These are phyloP conservation scores for Chlamydomonas sp. DNA, from an alignment of 139 green algal species.

Conservation along the genomic window DNA sequence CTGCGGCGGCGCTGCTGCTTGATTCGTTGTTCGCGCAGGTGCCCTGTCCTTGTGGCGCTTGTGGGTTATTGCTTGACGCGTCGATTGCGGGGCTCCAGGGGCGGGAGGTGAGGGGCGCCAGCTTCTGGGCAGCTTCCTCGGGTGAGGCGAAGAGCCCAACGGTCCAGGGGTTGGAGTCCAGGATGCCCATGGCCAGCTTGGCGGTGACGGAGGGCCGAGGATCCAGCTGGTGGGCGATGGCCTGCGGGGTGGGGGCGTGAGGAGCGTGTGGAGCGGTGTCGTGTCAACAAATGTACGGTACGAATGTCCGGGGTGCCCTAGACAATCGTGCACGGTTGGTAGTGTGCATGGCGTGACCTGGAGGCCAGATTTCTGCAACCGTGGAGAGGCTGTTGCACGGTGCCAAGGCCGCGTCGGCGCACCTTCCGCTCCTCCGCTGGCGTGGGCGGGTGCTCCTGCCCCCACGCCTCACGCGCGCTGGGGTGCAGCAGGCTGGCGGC, in stretches of 20 bases:
- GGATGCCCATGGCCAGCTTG: slow-evolving; percentile 10
- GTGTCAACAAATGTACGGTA: background rate
- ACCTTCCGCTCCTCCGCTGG: slow-evolving; percentile 2
- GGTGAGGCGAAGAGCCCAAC: background rate
- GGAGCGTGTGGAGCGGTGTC: too few species aligned
- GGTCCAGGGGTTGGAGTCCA: slow-evolving; percentile 16
- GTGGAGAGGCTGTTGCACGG: background rate
- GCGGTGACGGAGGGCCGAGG: background rate
- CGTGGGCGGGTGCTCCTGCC: slow-evolving; percentile 26
- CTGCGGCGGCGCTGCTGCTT: too few species aligned
- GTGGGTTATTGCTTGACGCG: too few species aligned
- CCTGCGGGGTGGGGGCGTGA: background rate
- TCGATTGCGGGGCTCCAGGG: too few species aligned
- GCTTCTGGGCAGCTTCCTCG: too few species aligned
- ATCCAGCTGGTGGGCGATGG: background rate
- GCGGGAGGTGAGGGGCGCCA: too few species aligned
- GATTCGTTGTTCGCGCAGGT: too few species aligned
- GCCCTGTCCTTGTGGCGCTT: too few species aligned
- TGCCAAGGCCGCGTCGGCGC: background rate
- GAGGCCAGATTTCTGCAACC: too few species aligned
- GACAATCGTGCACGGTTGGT: too few species aligned
- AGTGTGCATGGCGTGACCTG: too few species aligned
- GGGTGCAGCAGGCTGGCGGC: slow-evolving; percentile 1
- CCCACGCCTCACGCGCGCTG: background rate
- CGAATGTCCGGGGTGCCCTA: background rate